Percentiles rank a stretch among this genome's conserved stretches.
phyloP scores from a whole-genome alignment of 495 filamentous ascomycete genomes.

The Sporormia fimetaria region DNA sequence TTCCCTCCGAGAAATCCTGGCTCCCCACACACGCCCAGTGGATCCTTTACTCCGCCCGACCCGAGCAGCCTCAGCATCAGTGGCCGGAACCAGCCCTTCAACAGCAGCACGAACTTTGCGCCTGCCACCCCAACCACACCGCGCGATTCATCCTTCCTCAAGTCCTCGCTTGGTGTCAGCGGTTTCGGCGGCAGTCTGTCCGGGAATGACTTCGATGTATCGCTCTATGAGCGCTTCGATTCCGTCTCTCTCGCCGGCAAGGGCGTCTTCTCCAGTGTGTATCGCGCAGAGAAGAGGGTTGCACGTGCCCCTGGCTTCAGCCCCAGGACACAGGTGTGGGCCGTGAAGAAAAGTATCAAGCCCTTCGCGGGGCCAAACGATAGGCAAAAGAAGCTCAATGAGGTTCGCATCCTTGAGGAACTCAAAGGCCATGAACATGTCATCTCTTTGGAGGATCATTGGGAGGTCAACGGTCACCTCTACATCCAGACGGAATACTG shows the following conservation, averaged over 20 bases:
- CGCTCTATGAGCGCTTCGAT: slow-evolving; percentile 59
- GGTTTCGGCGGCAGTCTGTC: slow-evolving; percentile 37
- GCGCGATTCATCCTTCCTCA: slow-evolving; percentile 45
- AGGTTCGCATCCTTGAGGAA: slow-evolving; percentile 62
- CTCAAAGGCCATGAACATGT: slow-evolving; percentile 70
- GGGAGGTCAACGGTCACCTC: slow-evolving; percentile 70
- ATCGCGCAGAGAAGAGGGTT: slow-evolving; percentile 51
- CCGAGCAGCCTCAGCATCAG: slow-evolving; percentile 73
- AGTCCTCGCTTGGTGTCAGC: slow-evolving; percentile 38
- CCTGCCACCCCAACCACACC: slow-evolving; percentile 73
- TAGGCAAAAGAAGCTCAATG: slow-evolving; percentile 63
- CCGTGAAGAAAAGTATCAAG: slow-evolving; percentile 86
- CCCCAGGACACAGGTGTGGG: slow-evolving; percentile 51
- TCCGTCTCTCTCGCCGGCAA: slow-evolving; percentile 65
- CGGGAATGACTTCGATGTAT: slow-evolving; percentile 58
- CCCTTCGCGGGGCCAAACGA: slow-evolving; percentile 62
- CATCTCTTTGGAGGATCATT: slow-evolving; percentile 65
- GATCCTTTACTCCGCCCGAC: slow-evolving; percentile 64
- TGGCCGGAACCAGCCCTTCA: slow-evolving; percentile 34
- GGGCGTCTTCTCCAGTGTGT: slow-evolving; percentile 90
- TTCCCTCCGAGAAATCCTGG: slow-evolving; percentile 1
- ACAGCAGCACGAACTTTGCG: slow-evolving; percentile 40
- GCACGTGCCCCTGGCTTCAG: slow-evolving; percentile 20
- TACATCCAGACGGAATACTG: slow-evolving; percentile 98
- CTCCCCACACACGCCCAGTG: slow-evolving; percentile 72